Base-by-base conservation (phyloP, 1,284 basidiomycete genomes). In the Austroboletus olivaceoglutinosus region DNA sequence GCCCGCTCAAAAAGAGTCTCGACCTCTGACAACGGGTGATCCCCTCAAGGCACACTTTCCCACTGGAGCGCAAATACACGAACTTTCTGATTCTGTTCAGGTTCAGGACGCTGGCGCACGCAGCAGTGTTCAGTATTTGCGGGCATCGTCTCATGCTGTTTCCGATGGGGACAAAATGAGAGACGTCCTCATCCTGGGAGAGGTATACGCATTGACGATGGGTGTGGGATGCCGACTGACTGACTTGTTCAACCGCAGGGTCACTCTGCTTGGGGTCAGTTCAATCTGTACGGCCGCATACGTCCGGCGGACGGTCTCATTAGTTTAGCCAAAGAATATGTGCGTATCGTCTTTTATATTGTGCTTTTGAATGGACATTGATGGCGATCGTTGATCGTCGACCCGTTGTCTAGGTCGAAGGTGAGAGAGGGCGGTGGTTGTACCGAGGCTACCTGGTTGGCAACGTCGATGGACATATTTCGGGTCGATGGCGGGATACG, bases 251-350 rank as follows among this genome's bases (percentile, higher is more conserved):
- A 27, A 5, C 22, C n/a, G 9, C 54, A 89, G 84, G 88, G 87
- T 11, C 88, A 90, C 65, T 90, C 88, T 4, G 80, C 86, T 23
- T 90, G 87, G 88, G 87, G 87, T 19, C 82, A 88, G 58, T 90
- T 89, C 65, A 83, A 75, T 49, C 67, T 90, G 18, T 67, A 83
- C 10, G 87, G 88, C 36, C 79, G 85, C 13, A 74, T 90, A 29
- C 73, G 88, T 48, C 80, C 84, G 22, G 77, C 75, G 55, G 87
- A 90, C 61, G 87, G 88, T 3, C 80, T 88, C 52, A 74, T 90
- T 38, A 84, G 77, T 54, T 60, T 90, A 3, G 81, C 76, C 16
- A 90, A 90, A 62, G 82, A 86, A 78, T 90, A 90, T 61, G 87
- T 89, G 61, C 19, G 37, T 38, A 22, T 11, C 5, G 5, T 38